Percentiles rank a stretch among this genome's conserved stretches.
Conservation (phyloP, 495 filamentous ascomycete species). For the Hypoxylon rickii region DNA sequence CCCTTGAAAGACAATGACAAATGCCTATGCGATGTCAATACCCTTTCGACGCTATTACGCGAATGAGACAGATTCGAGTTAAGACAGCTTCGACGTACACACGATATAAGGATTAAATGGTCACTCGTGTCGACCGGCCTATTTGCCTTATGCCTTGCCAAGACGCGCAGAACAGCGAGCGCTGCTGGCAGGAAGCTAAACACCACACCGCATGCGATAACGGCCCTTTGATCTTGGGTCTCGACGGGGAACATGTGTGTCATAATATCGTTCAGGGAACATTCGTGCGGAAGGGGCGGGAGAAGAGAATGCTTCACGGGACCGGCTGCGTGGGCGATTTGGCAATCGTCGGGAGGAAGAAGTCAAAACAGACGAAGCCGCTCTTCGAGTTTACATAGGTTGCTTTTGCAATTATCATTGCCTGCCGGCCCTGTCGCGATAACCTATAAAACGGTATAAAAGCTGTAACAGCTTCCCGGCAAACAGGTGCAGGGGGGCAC, state of each 20-base stretch:
- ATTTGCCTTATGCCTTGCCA: slow-evolving; percentile 28
- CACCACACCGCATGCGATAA: slow-evolving; percentile 29
- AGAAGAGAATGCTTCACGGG: slow-evolving; percentile 1
- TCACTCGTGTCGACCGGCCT: slow-evolving; percentile 35
- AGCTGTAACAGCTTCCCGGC: slow-evolving; percentile 7
- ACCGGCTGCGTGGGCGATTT: slow-evolving; percentile 3
- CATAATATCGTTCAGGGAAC: slow-evolving; percentile 22
- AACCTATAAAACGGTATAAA: slow-evolving; percentile 12
- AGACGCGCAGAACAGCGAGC: slow-evolving; percentile 27
- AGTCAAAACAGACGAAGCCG: not conserved
- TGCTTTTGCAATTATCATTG: slow-evolving; percentile 9
- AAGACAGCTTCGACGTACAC: slow-evolving; percentile 28
- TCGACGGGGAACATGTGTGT: slow-evolving; percentile 35
- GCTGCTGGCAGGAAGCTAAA: slow-evolving; percentile 29
- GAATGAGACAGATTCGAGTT: not conserved
- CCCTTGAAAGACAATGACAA: slow-evolving; percentile 29
- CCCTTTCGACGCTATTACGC: not conserved
- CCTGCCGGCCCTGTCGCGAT: slow-evolving; percentile 11
- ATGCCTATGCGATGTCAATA: slow-evolving; percentile 10
- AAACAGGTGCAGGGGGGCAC: slow-evolving; percentile 14
- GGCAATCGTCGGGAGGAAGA: slow-evolving; percentile 8
- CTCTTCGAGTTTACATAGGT: slow-evolving; percentile 10
- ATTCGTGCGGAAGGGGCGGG: slow-evolving; percentile 7
- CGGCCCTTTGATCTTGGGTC: slow-evolving; percentile 29
- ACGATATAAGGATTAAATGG: slow-evolving; percentile 34